Base-by-base conservation (phyloP, 1,284 basidiomycete species). In the Leccinum pachyderme region DNA sequence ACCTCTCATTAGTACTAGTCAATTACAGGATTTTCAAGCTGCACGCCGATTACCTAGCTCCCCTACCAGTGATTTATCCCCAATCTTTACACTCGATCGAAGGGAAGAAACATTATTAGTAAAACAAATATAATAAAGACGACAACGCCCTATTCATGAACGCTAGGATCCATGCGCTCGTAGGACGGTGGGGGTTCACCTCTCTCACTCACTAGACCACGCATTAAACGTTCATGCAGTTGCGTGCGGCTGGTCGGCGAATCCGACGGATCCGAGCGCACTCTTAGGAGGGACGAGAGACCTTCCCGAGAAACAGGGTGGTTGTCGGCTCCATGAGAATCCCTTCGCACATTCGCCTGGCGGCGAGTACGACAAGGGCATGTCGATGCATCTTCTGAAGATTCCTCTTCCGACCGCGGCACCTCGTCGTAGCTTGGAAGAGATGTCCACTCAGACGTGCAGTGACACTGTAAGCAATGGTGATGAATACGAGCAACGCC, bases 401-500 rank as follows among this genome's bases (percentile, higher is more conserved):
- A 59, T 43, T 75, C 73, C 1, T 18, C 28, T 22, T 73, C 69
- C 52, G 76, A 73, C 11, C 25, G 49, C 5, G 44, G 27, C 7
- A 71, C 70, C 52, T 77, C 76, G 2, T 82, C 76, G 61, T 91
- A 91, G 2, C 77, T 81, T 3, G 92, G 91, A 9, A 95, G 82
- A 0, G 84, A 79, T 54, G 81, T 86, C 81, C 83, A 89, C 57
- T 92, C 84, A 0, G 85, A 79, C 62, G 90, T 89, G 66, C 91
- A 93, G 22, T 86, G 82, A 67, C 89, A 92, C 88, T 90, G 59
- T 13, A 43, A 22, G 51, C 27, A 48, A 47, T 22, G 31, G 27
- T 2, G n/a, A 39, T 57, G 24, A 55, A 13, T 22, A 51, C 13
- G 25, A 41, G 24, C 35, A 27, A 49, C 15, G n/a, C 1, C 6